A percentile compares a stretch with the other conserved stretches of the same genome.
These are phyloP conservation scores for Anisodus acutangulus DNA, from an alignment of 257 asterid species.

Conservation along the genomic window DNA sequence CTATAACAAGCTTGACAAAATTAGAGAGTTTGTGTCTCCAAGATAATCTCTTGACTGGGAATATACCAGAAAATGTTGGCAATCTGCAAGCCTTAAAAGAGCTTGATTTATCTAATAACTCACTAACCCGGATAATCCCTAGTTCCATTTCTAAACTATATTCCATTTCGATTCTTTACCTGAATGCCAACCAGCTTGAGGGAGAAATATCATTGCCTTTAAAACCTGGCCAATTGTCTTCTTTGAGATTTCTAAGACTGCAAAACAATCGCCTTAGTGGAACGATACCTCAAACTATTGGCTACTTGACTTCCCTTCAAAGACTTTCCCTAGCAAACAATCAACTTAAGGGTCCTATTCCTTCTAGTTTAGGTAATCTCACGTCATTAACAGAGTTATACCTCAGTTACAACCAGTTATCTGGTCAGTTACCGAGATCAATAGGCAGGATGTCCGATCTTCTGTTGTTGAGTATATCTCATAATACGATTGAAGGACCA, in stretches of 20 bases:
- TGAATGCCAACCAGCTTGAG: slow-evolving; percentile 50
- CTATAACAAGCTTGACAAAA: slow-evolving; percentile 39
- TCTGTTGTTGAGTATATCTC: slow-evolving; percentile 39
- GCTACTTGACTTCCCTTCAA: slow-evolving; percentile 47
- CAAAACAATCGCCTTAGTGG: slow-evolving; percentile 54
- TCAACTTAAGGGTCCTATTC: slow-evolving; percentile 53
- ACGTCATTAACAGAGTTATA: slow-evolving; percentile 44
- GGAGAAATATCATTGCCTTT: slow-evolving; percentile 53
- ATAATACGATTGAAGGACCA: slow-evolving; percentile 67
- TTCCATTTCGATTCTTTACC: slow-evolving; percentile 39
- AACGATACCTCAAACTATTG: slow-evolving; percentile 46
- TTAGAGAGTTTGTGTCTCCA: slow-evolving; percentile 45
- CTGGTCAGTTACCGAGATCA: slow-evolving; percentile 56
- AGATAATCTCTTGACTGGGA: slow-evolving; percentile 48
- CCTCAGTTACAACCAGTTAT: slow-evolving; percentile 50
- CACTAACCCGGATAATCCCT: slow-evolving; percentile 57
- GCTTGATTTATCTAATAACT: slow-evolving; percentile 60
- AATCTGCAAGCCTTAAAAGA: slow-evolving; percentile 45
- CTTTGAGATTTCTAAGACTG: slow-evolving; percentile 49
- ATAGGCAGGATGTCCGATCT: slow-evolving; percentile 49
- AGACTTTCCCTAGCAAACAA: slow-evolving; percentile 55
- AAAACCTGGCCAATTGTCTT: slow-evolving; percentile 38
- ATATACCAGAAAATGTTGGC: slow-evolving; percentile 56
- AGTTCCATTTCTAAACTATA: slow-evolving; percentile 44
- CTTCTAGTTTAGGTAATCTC: slow-evolving; percentile 51